These are phyloP conservation scores for Elongisporangium prolatum DNA, from an alignment of 352 stramenopile species.

Conservation along the genomic window DNA sequence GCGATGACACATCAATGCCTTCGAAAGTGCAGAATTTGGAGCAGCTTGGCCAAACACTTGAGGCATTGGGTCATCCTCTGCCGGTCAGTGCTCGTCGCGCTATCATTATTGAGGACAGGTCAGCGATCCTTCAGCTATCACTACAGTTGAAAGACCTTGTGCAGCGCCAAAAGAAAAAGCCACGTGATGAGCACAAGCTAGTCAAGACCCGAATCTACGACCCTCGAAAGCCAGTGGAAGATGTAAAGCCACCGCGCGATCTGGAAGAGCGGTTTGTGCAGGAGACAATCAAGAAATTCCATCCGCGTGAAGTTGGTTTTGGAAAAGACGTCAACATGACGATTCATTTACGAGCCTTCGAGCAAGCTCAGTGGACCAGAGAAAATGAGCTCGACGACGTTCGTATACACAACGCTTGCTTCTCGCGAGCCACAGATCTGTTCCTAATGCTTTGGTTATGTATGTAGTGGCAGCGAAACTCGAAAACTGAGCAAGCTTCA, in stretches of 20 bases:
- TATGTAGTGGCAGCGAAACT: slow-evolving; percentile 24
- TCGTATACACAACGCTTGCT: neutral
- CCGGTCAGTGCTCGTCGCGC: slow-evolving; percentile 31
- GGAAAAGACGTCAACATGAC: slow-evolving; percentile 67
- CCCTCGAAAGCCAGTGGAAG: slow-evolving; percentile 4
- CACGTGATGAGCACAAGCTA: slow-evolving; percentile 1
- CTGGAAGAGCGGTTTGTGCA: slow-evolving; percentile 54
- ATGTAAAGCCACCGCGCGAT: slow-evolving; percentile 17
- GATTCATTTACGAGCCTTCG: slow-evolving; percentile 56
- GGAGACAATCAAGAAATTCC: slow-evolving; percentile 30
- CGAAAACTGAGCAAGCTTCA: slow-evolving; percentile 15
- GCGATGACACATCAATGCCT: slow-evolving; percentile 21
- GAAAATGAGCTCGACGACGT: slow-evolving; percentile 36
- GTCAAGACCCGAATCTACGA: neutral
- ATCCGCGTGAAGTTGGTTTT: slow-evolving; percentile 42
- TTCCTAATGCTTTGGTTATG: neutral
- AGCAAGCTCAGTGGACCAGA: slow-evolving; percentile 46
- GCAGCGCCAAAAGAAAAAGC: slow-evolving; percentile 16
- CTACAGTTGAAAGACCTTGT: slow-evolving; percentile 59
- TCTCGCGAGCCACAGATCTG: neutral
- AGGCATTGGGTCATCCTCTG: slow-evolving; percentile 31
- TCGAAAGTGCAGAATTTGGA: slow-evolving; percentile 65
- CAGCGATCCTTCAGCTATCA: slow-evolving; percentile 46
- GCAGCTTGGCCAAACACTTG: slow-evolving; percentile 33
- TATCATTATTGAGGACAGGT: slow-evolving; percentile 68